Base-by-base conservation (phyloP, 2,329 filamentous ascomycete species). In the Epichloe coenophiala region DNA sequence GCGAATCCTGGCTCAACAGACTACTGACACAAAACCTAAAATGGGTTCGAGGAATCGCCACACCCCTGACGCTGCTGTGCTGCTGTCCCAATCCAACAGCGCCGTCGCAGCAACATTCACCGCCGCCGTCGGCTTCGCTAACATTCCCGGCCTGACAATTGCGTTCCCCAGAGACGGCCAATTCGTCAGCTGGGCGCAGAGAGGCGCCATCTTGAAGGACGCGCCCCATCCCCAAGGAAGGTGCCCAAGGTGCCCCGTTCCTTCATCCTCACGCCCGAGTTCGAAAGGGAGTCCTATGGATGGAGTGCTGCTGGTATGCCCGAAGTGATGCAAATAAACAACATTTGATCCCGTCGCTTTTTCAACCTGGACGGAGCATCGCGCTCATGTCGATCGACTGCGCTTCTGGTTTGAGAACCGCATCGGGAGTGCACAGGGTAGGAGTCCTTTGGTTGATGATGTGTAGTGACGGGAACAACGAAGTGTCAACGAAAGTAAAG, bases 31-130 rank as follows among this genome's bases (percentile, higher is more conserved):
- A 77, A 54, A 73, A 77, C 55, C 71, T 73, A 1, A 63, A 61
- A 38, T 78, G 21, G 75, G 73, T 78, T 15, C 74, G 75, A 23
- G 75, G 75, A 8, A 71, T 69, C 0, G 63, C 60, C 2, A 75
- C 72, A 0, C 17, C 72, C 0, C 50, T 41, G 1, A 64, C 65
- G 1, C 53, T 74, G 9, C 46, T 71, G 33, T 19, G 39, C 17
- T 17, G 17, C 17, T 17, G 17, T 17, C 17, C 17, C 17, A 2
- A 17, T 17, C 17, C 17, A 17, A 17, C 17, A 17, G 17, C 17
- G 17, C 17, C 17, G 17, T 17, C 17, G 17, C 17, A 17, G 17
- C 17, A 17, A 17, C 17, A 17, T 17, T 17, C 17, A 17, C 2
- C 17, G 17, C 17, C 17, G 17, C 17, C 17, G 17, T 17, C 17